Evolutionary conservation across 2,329 filamentous ascomycete genomes (phyloP), one percentile per base, ranked within the genome.

Genomic region (Zymoseptoria passerinii): DNA sequence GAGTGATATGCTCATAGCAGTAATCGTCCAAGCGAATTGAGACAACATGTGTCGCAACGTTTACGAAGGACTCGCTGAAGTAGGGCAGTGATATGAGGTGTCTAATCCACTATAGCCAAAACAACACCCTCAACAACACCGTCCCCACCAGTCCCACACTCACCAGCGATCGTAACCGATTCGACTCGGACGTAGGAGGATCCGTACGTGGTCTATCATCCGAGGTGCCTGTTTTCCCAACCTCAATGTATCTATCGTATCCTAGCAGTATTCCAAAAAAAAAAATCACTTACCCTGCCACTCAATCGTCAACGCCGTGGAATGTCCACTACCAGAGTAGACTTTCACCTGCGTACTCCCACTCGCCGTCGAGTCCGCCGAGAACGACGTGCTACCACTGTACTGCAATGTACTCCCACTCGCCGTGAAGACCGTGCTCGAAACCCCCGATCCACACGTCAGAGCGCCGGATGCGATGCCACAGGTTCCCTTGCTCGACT

Each of bases 401-500:
- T 70, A 74, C 0, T 72, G 71, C 48, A 81, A 55, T 8, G 68
- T 68, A 1, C 68, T 70, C 4, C 71, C 68, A 3, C 67, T 63
- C 50, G 63, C 69, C 1, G 70, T 73, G 61, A 81, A 81, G 0
- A 73, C 70, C 0, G 76, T 77, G 4, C 68, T 67, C 8, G 69
- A 73, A 4, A 80, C 76, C n/a, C 74, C 71, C 2, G 75, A 74
- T 3, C 76, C 81, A 68, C 85, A 88, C 13, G 74, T 78, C 49
- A 88, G 76, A 5, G 73, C 73, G n/a, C 78, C 79, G 2, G 74
- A 71, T 4, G 78, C 74, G 51, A 88, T 76, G 1, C 78, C 80
- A 63, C 86, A 89, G 13, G 70, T 72, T 6, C 83, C 83, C 67
- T 84, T 85, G 52, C 79, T 81, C 10, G 81, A 82, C 52, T 72